Evolutionary conservation across 1,139 yeast species (phyloP), one percentile per base, ranked within the genome.

Genomic region (Casaregolazyma suthepensis): DNA sequence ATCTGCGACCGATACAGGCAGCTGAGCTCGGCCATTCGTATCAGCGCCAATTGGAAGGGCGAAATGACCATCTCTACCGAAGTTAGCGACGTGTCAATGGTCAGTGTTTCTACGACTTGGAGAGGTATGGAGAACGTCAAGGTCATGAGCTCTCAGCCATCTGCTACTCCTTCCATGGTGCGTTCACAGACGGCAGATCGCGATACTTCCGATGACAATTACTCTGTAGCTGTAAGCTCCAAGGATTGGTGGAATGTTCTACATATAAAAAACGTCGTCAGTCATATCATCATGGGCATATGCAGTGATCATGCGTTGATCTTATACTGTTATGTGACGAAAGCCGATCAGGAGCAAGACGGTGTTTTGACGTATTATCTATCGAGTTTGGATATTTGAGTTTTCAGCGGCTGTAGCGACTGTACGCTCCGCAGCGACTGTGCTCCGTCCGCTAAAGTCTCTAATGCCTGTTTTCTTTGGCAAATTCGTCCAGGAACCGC

Each of bases 401-500:
- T 26, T 26, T 26, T 26, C 31, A 26, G 31, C 31, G 31, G 12
- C 26, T 22, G 26, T 22, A 2, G 31, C 12, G n/a, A n/a, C n/a
- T n/a, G n/a, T n/a, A n/a, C n/a, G n/a, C n/a, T n/a, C n/a, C n/a
- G n/a, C n/a, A n/a, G n/a, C n/a, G n/a, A n/a, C n/a, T n/a, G n/a
- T n/a, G n/a, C n/a, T n/a, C n/a, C n/a, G n/a, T n/a, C n/a, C n/a
- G n/a, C n/a, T n/a, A n/a, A n/a, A n/a, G n/a, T n/a, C n/a, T n/a
- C 10, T 7, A 26, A 26, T 51, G 55, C 52, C 54, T 52, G 38
- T 37, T 26, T 38, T 48, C 69, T 52, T 75, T 65, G 47, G 86
- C 95, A 72, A 90, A 93, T 50, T 80, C 76, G 26, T 75, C 71
- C 51, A 89, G 75, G 64, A 80, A 87, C 40, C 76, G 72, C 43